phyloP scores from a whole-genome alignment of 192 early-diverging fungal genomes.

The Coemansia sp. region DNA sequence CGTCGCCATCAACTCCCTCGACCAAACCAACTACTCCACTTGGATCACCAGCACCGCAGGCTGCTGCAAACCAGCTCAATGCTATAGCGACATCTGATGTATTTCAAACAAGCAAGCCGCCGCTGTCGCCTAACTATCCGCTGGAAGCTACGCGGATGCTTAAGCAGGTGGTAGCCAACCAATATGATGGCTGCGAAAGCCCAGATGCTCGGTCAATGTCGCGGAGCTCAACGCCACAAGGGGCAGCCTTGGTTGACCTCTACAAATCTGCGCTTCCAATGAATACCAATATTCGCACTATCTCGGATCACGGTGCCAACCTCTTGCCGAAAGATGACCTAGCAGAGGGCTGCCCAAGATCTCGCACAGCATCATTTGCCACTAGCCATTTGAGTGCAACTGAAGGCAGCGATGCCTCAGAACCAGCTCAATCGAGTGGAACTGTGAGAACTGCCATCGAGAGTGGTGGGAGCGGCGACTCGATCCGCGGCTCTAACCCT shows the following conservation, averaged over 20 bases:
- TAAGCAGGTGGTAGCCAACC: slow-evolving; percentile 35
- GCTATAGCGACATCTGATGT: slow-evolving; percentile 13
- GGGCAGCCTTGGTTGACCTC: slow-evolving; percentile 1
- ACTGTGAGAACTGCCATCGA: slow-evolving; percentile 1
- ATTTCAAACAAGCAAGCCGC: not conserved
- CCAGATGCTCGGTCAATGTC: slow-evolving; percentile 1
- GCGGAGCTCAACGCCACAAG: slow-evolving; percentile 1
- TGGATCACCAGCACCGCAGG: slow-evolving; percentile 22
- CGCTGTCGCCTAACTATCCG: slow-evolving; percentile 35
- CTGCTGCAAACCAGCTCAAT: slow-evolving; percentile 16
- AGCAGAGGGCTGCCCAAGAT: not conserved
- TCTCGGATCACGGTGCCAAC: not conserved
- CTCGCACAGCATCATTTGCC: slow-evolving; percentile 33
- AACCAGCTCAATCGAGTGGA: slow-evolving; percentile 2
- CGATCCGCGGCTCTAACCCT: slow-evolving; percentile 11
- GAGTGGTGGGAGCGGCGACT: slow-evolving; percentile 5
- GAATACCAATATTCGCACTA: not conserved
- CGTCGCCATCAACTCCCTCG: slow-evolving; percentile 34
- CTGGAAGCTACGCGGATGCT: slow-evolving; percentile 49
- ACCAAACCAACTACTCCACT: slow-evolving; percentile 23
- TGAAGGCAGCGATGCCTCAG: slow-evolving; percentile 23
- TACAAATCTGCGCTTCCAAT: not conserved
- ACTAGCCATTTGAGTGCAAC: slow-evolving; percentile 29
- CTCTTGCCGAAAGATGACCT: not conserved
- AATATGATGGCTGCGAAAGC: slow-evolving; percentile 14